Percentiles rank a stretch among this genome's conserved stretches.
These are phyloP conservation scores for Parathielavia hyrcaniae DNA, from an alignment of 495 filamentous ascomycete genomes.

Conservation along the genomic window DNA sequence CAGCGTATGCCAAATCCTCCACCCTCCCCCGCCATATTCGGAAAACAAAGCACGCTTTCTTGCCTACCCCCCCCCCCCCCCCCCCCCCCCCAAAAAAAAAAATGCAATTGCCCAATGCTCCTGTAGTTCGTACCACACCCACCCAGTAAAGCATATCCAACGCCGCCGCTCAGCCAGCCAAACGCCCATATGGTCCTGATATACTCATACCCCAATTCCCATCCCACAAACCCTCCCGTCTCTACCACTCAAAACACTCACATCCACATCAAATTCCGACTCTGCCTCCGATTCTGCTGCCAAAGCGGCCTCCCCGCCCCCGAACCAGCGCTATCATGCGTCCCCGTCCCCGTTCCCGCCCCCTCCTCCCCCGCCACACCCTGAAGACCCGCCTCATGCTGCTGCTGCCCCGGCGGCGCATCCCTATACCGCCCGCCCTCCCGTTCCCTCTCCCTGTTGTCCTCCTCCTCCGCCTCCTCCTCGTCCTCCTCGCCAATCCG, in stretches of 20 bases:
- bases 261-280: conserved; percentile 45
- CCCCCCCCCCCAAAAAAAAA: not conserved
- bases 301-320: conserved; percentile 33
- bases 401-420: no score
- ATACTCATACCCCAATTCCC: not conserved
- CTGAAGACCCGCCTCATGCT: conserved; percentile 21
- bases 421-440: no score
- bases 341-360: conserved; percentile 2
- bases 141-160: not conserved
- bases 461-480: conserved; percentile 15
- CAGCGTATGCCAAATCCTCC: no score
- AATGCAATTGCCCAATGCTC: conserved; percentile 2
- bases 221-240: not conserved
- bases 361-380: conserved; percentile 13
- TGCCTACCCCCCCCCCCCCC: not conserved
- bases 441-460: conserved; percentile 4
- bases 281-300: conserved; percentile 46
- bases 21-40: not conserved
- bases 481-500: conserved; percentile 40
- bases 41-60: not conserved
- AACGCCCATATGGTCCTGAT: not conserved
- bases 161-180: conserved; percentile 3
- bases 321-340: conserved; percentile 12
- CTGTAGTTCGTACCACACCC: not conserved
- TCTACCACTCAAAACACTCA: conserved; percentile 26